A percentile compares a stretch with the other conserved stretches of the same genome.
These are phyloP conservation scores for Phyllosticta citrichinensis DNA, from an alignment of 2,329 filamentous ascomycete species.

Conservation along the genomic window DNA sequence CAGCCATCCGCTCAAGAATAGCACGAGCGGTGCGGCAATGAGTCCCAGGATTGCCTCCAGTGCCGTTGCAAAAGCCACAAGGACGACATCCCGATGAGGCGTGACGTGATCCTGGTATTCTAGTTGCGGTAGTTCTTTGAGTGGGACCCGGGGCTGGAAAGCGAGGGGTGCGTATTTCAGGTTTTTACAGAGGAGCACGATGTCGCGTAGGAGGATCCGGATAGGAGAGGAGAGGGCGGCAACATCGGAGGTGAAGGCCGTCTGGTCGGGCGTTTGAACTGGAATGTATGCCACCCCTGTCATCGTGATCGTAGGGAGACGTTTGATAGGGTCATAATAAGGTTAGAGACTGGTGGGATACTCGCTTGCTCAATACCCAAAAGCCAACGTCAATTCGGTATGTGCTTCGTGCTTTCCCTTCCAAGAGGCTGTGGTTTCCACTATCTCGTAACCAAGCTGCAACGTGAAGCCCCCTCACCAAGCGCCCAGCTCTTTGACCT, in stretches of 20 bases:
- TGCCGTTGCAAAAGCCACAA: neutral
- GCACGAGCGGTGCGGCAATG: neutral
- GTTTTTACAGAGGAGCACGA: neutral
- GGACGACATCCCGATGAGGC: neutral
- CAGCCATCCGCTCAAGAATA: neutral
- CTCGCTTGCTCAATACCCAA: neutral
- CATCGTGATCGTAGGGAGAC: neutral
- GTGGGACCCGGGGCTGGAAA: neutral
- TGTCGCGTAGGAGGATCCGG: neutral
- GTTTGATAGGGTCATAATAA: neutral
- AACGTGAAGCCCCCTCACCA: neutral
- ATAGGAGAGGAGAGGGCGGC: neutral
- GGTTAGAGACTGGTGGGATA: neutral
- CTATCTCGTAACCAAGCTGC: neutral
- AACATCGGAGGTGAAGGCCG: neutral
- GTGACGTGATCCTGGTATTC: neutral
- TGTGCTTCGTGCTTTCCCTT: neutral
- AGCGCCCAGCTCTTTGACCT: conserved; percentile 25
- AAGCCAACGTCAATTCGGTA: too few relatives aligned
- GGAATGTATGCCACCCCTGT: neutral
- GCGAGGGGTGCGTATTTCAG: neutral
- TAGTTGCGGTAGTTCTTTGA: neutral
- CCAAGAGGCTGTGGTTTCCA: neutral
- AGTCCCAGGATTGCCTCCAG: neutral
- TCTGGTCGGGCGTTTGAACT: neutral